Base-by-base conservation (phyloP, 441 rosid genomes). In the Metrosideros polymorpha region DNA sequence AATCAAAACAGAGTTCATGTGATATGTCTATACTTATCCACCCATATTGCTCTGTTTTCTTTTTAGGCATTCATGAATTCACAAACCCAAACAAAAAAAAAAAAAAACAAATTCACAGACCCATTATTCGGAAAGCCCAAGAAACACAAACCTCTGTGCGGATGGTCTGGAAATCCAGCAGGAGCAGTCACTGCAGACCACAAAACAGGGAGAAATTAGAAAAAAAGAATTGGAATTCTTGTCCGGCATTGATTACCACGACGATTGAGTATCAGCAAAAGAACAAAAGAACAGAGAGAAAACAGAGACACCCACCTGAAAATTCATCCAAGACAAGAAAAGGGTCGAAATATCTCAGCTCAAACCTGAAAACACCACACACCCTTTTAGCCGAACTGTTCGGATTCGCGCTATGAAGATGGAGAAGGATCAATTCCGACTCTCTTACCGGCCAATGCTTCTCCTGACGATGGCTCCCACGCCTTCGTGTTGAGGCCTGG, bases 131-230 rank as follows among this genome's bases (percentile, higher is more conserved):
- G 30, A 27, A 77, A 55, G 18, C 35, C 83, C 27, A 25, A 45
- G 3, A 51, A 39, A 50, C 77, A 71, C 76, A 49, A 84, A 94
- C 99, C 99, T 96, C 98, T 94, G 49, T 96, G 99, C 59, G 99
- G 99, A 89, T 96, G 99, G 90, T 96, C 99, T 82, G 97, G 98
- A 89, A 96, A 96, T 71, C 99, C 99, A 83, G 97, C 92, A 43
- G 98, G 98, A 82, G 98, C 93, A 83, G 96, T 91, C 53, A 93
- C 99, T 95, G 94, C 25, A 92, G 30, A 50, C 43, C 52, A 25
- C 14, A 57, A 57, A 84, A 12, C 27, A 49, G 30, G 66, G n/a
- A 39, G 30, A 82, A 53, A 89, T 22, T 35, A 82, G 66, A 52
- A 84, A 51, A 84, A 35, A 5, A 59, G 43, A 86, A 47, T 53